Evolutionary conservation across 345 rosid genomes (phyloP).

Genomic region (Camelina laxa): DNA sequence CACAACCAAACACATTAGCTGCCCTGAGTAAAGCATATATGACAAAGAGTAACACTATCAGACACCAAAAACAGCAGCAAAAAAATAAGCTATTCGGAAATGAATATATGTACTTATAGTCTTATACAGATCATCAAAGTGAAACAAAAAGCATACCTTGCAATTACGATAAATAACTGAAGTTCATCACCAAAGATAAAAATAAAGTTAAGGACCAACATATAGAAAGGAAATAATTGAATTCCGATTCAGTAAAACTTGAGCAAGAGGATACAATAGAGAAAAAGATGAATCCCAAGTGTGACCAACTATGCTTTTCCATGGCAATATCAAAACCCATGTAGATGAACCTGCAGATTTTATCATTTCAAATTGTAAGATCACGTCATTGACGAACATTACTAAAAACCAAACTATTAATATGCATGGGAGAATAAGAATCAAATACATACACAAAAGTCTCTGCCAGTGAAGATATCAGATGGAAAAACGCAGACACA

Average conservation of each 20-base stretch:
- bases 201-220: conserved; percentile 57
- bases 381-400: conserved; percentile 16
- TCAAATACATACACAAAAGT: conserved; percentile 73
- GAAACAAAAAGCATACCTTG: conserved; percentile 59
- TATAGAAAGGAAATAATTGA: conserved; percentile 12
- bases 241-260: conserved; percentile 8
- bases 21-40: conserved; percentile 64
- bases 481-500: conserved; percentile 89
- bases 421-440: conserved; percentile 14
- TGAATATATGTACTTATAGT: not conserved
- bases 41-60: conserved; percentile 40
- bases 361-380: conserved; percentile 37
- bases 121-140: not conserved
- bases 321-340: conserved; percentile 99
- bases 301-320: conserved; percentile 99
- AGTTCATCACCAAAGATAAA: conserved; percentile 18
- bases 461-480: conserved; percentile 98
- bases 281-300: conserved; percentile 89
- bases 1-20: conserved; percentile 91
- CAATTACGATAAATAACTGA: conserved; percentile 87
- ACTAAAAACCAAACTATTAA: conserved; percentile 16
- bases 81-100: not conserved
- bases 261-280: conserved; percentile 88
- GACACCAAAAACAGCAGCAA: conserved; percentile 12
- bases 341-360: conserved; percentile 83